Base-by-base conservation (phyloP, 768 basidiomycete genomes). In the Pisolithus microcarpus region DNA sequence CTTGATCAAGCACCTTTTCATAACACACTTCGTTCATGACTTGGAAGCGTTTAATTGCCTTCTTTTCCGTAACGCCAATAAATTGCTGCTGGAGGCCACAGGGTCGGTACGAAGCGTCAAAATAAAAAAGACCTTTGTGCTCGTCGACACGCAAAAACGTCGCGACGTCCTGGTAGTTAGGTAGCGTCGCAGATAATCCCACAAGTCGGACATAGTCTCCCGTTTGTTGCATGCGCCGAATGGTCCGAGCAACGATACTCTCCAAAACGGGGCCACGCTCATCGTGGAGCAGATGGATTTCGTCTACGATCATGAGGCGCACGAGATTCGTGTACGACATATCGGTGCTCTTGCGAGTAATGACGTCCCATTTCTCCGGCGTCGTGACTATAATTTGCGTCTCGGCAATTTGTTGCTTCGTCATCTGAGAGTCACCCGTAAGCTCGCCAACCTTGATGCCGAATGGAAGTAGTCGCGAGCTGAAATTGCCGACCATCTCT, bases 281-380 rank as follows among this genome's bases (percentile, higher is more conserved):
- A 61, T 99, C 96, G 65, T 98, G 96, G 15, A 99, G 74, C 15
- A 99, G 70, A 63, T 98, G 96, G 59, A 99, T 99, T 63, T 99
- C 96, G 64, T 99, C 95, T 56, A 99, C 90, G 64, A 98, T 98
- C 70, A 98, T 81, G 54, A 99, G 82, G 6, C 92, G 82, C 15
- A 97, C 95, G 47, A 98, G 83, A 64, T 96, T 97, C 43, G 93
- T 97, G 67, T 98, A 98, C 56, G 86, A 89, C 18, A 91, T 93
- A 60, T 98, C 96, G 0, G 94, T 95, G 58, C 84, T 89, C 74
- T 99, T 99, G 60, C 96, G 86, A 5, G 95, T 98, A 65, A 99
- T 95, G 62, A 99, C 96, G 59, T 99, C 95, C 91, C 92, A 99
- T 67, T 99, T 98, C 72, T 99, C 96, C 0, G 95, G 96, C 0